Evolutionary conservation across 805 yeast species (phyloP).

Genomic region (Candida maesae): DNA sequence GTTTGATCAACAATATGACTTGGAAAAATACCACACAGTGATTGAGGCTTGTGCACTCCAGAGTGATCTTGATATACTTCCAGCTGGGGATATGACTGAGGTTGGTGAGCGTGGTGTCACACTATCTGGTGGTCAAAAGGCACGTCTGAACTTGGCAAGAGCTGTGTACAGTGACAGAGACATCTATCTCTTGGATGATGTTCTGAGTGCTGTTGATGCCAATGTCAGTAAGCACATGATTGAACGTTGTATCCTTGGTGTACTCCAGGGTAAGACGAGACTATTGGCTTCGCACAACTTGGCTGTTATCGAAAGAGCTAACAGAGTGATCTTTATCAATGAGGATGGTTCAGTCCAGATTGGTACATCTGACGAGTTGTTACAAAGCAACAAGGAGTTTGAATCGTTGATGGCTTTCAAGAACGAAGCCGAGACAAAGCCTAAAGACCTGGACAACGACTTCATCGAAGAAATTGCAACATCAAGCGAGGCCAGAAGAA

Average conservation of each 20-base stretch:
- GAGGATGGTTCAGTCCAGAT: constrained; percentile 55
- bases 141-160: constrained; percentile 60
- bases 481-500: too few relatives aligned
- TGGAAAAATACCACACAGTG: constrained; percentile 47
- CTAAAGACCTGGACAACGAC: neutral
- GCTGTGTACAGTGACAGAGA: constrained; percentile 61
- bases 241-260: constrained; percentile 57
- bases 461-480: neutral
- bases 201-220: constrained; percentile 68
- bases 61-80: constrained; percentile 57
- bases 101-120: constrained; percentile 85
- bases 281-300: constrained; percentile 87
- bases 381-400: constrained; percentile 41
- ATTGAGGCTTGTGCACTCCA: constrained; percentile 60
- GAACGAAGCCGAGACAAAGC: constrained; percentile 1
- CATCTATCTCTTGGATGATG: constrained; percentile 58
- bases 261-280: constrained; percentile 55
- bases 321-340: constrained; percentile 60
- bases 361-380: constrained; percentile 58
- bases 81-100: constrained; percentile 73
- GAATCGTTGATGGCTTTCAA: constrained; percentile 42
- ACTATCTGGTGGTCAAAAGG: constrained; percentile 70
- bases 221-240: constrained; percentile 74
- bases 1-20: constrained; percentile 57
- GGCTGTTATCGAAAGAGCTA: constrained; percentile 61